Conservation (phyloP, 345 rosid genomes). For the Pistacia atlantica region DNA sequence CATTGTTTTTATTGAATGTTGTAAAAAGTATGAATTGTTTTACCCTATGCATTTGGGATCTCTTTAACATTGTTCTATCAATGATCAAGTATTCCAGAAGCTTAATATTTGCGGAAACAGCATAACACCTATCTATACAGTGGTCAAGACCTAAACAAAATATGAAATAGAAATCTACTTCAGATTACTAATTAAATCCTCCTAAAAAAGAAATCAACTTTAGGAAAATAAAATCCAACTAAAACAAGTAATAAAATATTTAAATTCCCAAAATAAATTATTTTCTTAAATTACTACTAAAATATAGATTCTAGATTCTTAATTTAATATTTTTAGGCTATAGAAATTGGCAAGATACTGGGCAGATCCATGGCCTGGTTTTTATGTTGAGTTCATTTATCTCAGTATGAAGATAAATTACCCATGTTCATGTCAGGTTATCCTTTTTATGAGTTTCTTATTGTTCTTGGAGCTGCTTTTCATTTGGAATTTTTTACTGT, state of each 20-base stretch:
- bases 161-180: too few relatives aligned
- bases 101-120: background rate
- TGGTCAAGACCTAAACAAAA: too few relatives aligned
- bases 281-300: too few relatives aligned
- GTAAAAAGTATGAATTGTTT: background rate
- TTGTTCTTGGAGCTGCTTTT: background rate
- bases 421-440: too few relatives aligned
- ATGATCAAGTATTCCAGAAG: background rate
- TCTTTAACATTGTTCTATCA: background rate
- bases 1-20: background rate
- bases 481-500: background rate
- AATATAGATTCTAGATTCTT: too few relatives aligned
- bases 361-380: background rate
- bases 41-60: background rate
- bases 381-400: background rate
- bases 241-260: too few relatives aligned
- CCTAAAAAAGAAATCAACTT: too few relatives aligned
- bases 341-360: background rate
- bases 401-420: too few relatives aligned
- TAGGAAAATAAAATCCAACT: too few relatives aligned
- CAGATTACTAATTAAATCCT: too few relatives aligned
- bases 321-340: background rate
- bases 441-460: background rate
- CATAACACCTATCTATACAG: too few relatives aligned
- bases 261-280: too few relatives aligned